Percentiles rank a stretch among this genome's conserved stretches.
Evolutionary conservation across 2,329 filamentous ascomycete genomes (phyloP).

Genomic region (Aspergillus jensenii): DNA sequence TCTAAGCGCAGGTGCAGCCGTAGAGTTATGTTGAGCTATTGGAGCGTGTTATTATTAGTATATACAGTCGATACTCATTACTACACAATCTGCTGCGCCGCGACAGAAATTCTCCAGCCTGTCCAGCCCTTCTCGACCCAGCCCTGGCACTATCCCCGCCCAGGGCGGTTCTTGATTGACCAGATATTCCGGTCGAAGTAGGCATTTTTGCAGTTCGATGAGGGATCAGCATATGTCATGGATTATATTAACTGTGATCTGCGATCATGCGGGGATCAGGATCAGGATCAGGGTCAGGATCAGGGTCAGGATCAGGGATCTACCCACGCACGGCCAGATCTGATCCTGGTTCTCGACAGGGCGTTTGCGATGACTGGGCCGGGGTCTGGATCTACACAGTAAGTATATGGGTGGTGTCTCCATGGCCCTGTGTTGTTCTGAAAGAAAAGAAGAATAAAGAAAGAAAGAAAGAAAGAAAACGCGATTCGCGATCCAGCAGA

Average conservation of each 20-base stretch:
- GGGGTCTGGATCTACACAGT: neutral
- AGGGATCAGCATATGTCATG: slow-evolving; percentile 4
- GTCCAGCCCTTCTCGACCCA: slow-evolving; percentile 25
- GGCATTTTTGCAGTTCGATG: slow-evolving; percentile 25
- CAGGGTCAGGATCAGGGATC: neutral
- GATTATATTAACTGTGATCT: neutral
- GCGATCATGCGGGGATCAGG: neutral
- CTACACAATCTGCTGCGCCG: slow-evolving; percentile 15
- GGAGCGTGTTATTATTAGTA: too few species aligned
- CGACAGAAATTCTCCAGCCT: slow-evolving; percentile 18
- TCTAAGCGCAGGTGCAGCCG: too few species aligned
- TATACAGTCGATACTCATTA: too few species aligned
- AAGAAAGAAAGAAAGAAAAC: neutral
- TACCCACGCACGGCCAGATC: neutral
- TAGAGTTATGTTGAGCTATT: too few species aligned
- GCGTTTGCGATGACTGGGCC: neutral
- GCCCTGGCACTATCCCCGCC: slow-evolving; percentile 25
- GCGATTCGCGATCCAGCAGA: neutral
- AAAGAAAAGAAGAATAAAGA: neutral
- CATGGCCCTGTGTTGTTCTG: neutral
- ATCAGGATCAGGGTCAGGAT: too few species aligned
- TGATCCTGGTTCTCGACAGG: neutral
- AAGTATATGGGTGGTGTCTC: neutral
- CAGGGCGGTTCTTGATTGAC: slow-evolving; percentile 25
- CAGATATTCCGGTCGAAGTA: slow-evolving; percentile 27